phyloP scores from a whole-genome alignment of 306 rosid species.

The Phaseolus lunatus region DNA sequence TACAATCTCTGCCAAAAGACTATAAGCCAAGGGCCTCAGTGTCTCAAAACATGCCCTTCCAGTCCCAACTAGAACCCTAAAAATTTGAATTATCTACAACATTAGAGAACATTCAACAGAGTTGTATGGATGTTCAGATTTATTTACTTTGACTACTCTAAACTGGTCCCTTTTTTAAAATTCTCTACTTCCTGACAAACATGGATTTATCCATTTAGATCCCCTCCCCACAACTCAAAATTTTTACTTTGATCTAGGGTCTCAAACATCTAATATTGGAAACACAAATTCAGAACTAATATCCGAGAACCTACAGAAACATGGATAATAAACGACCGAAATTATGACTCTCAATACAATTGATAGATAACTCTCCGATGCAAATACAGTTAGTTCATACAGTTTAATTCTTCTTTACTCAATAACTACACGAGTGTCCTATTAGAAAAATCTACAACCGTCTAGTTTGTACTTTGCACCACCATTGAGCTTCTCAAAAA shows the following conservation, averaged over 20 bases:
- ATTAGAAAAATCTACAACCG: conserved; percentile 32
- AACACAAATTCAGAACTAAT: conserved; percentile 23
- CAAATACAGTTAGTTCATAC: conserved; percentile 22
- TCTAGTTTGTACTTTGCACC: background rate
- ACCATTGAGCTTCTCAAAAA: conserved; percentile 27
- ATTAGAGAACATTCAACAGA: conserved; percentile 42
- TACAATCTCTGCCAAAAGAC: conserved; percentile 97
- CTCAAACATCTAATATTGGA: conserved; percentile 17
- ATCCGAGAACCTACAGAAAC: conserved; percentile 16
- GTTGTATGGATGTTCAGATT: conserved; percentile 20
- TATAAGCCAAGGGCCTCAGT: conserved; percentile 94
- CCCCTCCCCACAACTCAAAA: conserved; percentile 17
- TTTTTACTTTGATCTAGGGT: background rate
- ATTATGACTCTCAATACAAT: conserved; percentile 1
- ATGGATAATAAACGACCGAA: conserved; percentile 6
- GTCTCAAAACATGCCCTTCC: conserved; percentile 99
- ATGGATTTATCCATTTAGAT: conserved; percentile 3
- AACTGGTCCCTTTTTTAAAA: background rate
- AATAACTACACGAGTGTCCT: conserved; percentile 32
- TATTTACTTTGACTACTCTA: background rate
- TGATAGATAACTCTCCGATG: conserved; percentile 21
- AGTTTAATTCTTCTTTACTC: background rate
- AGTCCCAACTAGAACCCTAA: conserved; percentile 93
- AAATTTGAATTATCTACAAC: conserved; percentile 35
- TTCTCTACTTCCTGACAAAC: conserved; percentile 34